Conservation (phyloP, 2,329 filamentous ascomycete genomes). For the Pseudogymnoascus sp. region DNA sequence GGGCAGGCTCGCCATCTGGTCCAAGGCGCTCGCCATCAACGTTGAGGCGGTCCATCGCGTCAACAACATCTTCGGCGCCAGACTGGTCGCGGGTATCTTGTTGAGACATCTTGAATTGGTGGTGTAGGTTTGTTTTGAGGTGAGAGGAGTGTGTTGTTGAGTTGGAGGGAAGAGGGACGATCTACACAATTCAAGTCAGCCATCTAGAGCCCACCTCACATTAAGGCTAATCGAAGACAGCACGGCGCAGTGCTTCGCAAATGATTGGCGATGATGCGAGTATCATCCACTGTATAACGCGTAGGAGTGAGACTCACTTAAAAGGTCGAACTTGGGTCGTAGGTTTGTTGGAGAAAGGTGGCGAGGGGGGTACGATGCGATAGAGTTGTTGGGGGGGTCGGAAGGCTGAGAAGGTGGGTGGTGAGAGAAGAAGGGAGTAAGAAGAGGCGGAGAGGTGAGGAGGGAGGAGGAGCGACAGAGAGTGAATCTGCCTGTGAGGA, state of each 20-base stretch:
- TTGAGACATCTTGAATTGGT: slow-evolving; percentile 23
- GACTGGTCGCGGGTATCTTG: slow-evolving; percentile 25
- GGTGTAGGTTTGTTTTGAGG: slow-evolving; percentile 6
- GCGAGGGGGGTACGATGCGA: slow-evolving; percentile 14
- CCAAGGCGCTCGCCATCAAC: slow-evolving; percentile 47
- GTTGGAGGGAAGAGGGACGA: not conserved
- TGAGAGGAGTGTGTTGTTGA: not conserved
- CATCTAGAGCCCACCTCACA: not conserved
- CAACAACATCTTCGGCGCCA: slow-evolving; percentile 43
- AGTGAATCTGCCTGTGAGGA: slow-evolving; percentile 17
- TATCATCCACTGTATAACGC: not conserved
- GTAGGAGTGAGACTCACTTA: not conserved
- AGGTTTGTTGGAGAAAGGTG: slow-evolving; percentile 11
- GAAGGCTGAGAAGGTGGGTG: slow-evolving; percentile 12
- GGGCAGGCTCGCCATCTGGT: slow-evolving; percentile 67
- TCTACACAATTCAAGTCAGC: not conserved
- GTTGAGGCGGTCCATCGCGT: slow-evolving; percentile 58
- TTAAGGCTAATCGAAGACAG: not conserved
- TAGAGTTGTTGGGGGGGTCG: slow-evolving; percentile 12
- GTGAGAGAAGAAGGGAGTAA: slow-evolving; percentile 15
- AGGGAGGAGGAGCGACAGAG: slow-evolving; percentile 13
- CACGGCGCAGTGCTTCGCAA: not conserved
- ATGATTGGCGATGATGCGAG: not conserved
- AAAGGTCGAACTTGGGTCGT: not conserved
- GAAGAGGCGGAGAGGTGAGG: slow-evolving; percentile 12